Evolutionary conservation across 2,329 filamentous ascomycete genomes (phyloP).

Genomic region (Colletotrichum gigasporum): DNA sequence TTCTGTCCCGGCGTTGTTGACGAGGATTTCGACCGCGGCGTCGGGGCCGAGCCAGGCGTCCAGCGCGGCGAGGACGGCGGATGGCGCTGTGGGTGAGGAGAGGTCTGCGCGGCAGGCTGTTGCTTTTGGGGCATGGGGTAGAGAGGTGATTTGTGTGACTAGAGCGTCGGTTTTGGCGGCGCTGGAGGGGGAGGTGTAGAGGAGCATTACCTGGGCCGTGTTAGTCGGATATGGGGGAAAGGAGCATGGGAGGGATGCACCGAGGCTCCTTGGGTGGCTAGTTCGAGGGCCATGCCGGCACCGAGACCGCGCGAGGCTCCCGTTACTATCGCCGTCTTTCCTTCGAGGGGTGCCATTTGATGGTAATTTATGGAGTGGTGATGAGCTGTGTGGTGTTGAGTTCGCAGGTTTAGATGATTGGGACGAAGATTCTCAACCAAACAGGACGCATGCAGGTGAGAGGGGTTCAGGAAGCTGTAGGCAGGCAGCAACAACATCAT

Average conservation of each 20-base stretch:
- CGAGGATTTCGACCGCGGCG: slow-evolving; percentile 42
- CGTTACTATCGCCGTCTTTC: slow-evolving; percentile 36
- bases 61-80: slow-evolving; percentile 44
- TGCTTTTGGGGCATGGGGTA: slow-evolving; percentile 10
- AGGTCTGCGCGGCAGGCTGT: slow-evolving; percentile 36
- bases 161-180: slow-evolving; percentile 21
- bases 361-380: too few species aligned
- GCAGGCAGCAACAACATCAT: not conserved
- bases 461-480: not conserved
- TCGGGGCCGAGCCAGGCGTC: slow-evolving; percentile 35
- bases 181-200: slow-evolving; percentile 34
- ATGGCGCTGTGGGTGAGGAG: slow-evolving; percentile 25
- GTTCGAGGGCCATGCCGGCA: slow-evolving; percentile 35
- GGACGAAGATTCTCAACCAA: not conserved
- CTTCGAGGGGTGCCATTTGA: slow-evolving; percentile 8
- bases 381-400: not conserved
- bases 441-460: too few species aligned
- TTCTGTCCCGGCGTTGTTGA: slow-evolving; percentile 51
- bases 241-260: not conserved
- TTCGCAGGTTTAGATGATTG: not conserved
- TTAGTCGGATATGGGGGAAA: not conserved
- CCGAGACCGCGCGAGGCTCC: slow-evolving; percentile 38
- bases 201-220: slow-evolving; percentile 30
- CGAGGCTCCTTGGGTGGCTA: slow-evolving; percentile 35
- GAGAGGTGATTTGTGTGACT: slow-evolving; percentile 25